Percentiles rank a stretch among this genome's conserved stretches.
Conservation (phyloP, 2,329 filamentous ascomycete species). For the Botrytis sinoallii region DNA sequence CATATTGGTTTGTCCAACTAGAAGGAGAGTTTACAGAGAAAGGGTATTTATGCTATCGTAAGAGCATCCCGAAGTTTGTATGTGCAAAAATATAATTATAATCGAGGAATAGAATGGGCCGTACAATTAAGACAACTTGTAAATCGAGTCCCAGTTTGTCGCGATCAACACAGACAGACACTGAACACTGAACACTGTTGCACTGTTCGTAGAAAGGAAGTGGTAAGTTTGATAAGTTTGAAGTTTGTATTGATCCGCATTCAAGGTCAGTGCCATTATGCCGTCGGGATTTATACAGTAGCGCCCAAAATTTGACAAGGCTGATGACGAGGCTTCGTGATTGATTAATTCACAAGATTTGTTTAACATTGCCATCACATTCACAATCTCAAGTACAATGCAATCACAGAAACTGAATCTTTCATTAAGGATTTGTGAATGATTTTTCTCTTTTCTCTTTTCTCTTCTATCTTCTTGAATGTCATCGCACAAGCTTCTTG, state of each 20-base stretch:
- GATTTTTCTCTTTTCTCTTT: no score
- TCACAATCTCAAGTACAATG: neutral
- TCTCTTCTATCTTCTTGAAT: neutral
- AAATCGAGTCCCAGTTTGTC: slow-evolving; percentile 8
- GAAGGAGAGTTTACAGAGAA: slow-evolving; percentile 9
- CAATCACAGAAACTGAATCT: neutral
- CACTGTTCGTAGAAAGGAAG: slow-evolving; percentile 5
- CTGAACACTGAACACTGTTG: slow-evolving; percentile 15
- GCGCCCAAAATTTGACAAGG: slow-evolving; percentile 9
- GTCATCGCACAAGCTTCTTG: neutral
- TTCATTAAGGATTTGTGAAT: neutral
- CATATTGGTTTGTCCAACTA: slow-evolving; percentile 33
- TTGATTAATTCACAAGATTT: neutral
- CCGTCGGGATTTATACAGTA: neutral
- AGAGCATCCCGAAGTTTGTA: slow-evolving; percentile 29
- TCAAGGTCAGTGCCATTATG: neutral
- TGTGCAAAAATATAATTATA: slow-evolving; percentile 15
- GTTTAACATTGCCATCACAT: neutral
- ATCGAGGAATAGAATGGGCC: slow-evolving; percentile 1
- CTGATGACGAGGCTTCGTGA: neutral
- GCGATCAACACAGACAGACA: slow-evolving; percentile 20
- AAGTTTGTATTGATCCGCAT: slow-evolving; percentile 16
- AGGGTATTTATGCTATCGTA: slow-evolving; percentile 28
- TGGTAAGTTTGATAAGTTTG: neutral
- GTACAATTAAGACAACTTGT: neutral